Percentiles rank a stretch among this genome's conserved stretches.
phyloP scores from a whole-genome alignment of 2,329 filamentous ascomycete species.

The Rutstroemia sp. region DNA sequence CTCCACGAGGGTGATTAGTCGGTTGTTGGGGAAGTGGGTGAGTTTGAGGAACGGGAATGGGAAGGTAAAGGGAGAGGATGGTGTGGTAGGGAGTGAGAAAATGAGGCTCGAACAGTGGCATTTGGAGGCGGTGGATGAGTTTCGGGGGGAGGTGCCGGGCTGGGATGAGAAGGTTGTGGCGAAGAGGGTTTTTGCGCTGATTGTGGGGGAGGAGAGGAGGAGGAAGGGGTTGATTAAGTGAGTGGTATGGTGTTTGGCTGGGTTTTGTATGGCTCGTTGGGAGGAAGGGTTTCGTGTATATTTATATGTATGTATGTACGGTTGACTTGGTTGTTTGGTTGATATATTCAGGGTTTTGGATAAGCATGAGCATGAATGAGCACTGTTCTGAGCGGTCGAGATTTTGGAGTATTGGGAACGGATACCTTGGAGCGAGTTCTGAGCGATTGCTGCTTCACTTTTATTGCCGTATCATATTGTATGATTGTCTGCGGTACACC shows the following conservation, averaged over 20 bases:
- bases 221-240: neutral
- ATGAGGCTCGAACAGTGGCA: conserved; percentile 30
- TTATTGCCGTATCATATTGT: neutral
- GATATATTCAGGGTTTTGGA: too few species aligned
- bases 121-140: conserved; percentile 30
- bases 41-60: conserved; percentile 1
- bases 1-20: conserved; percentile 25
- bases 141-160: conserved; percentile 24
- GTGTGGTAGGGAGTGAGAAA: conserved; percentile 13
- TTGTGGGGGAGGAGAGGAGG: conserved; percentile 24
- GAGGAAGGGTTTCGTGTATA: neutral
- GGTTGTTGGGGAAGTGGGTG: conserved; percentile 25
- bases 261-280: neutral
- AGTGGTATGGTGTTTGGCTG: conserved; percentile 9
- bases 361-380: too few species aligned
- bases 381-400: neutral
- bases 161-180: conserved; percentile 29
- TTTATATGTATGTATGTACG: neutral
- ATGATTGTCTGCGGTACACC: too few species aligned
- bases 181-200: conserved; percentile 25
- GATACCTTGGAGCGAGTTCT: neutral
- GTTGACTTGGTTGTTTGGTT: neutral
- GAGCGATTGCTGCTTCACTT: neutral
- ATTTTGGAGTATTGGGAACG: neutral
- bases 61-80: neutral